phyloP scores from a whole-genome alignment of 1,284 basidiomycete genomes.

The Boletellus dicymbophilus region DNA sequence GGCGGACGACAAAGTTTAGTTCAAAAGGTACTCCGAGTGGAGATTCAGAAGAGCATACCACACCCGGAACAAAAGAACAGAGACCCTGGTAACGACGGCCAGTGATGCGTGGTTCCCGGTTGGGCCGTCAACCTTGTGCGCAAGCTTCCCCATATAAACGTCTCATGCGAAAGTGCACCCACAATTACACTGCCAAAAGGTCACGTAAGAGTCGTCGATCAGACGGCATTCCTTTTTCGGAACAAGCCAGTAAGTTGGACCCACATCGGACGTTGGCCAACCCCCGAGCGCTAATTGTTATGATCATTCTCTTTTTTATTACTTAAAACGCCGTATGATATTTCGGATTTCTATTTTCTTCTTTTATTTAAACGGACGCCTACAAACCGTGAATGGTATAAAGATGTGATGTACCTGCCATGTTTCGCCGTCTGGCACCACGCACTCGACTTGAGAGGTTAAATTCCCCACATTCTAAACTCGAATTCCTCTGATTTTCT shows the following conservation, averaged over 20 bases:
- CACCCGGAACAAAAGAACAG: constrained; percentile 94
- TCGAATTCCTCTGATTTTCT: not conserved
- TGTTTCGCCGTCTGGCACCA: constrained; percentile 21
- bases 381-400: constrained; percentile 9
- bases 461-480: no score
- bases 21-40: no score
- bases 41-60: constrained; percentile 87
- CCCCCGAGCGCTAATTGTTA: no score
- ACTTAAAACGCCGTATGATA: not conserved
- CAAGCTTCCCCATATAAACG: not conserved
- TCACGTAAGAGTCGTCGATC: constrained; percentile 10
- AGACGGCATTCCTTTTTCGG: no score
- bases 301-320: no score
- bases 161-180: not conserved
- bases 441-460: no score
- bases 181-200: not conserved
- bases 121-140: constrained; percentile 23
- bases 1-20: no score
- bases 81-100: constrained; percentile 58
- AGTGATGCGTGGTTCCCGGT: constrained; percentile 1
- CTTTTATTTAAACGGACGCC: not conserved
- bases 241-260: no score
- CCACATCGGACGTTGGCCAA: no score
- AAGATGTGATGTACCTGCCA: not conserved
- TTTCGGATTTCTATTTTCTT: no score